phyloP scores from a whole-genome alignment of 768 basidiomycete species.

The Crassisporium funariophilum region DNA sequence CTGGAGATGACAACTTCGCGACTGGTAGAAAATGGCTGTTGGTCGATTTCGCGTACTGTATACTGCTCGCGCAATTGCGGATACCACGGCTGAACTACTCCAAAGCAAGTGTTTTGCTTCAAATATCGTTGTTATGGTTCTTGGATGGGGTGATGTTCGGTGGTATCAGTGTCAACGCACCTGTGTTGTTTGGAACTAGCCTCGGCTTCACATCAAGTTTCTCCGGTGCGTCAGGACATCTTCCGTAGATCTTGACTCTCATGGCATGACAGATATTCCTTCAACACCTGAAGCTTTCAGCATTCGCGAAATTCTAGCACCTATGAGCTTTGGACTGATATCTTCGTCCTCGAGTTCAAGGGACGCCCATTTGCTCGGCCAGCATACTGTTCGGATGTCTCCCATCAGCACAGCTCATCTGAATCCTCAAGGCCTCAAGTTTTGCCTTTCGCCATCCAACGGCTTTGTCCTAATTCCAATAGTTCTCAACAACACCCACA shows the following conservation, averaged over 20 bases:
- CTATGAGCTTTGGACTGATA: constrained; percentile 54
- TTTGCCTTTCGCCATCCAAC: constrained; percentile 63
- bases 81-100: constrained; percentile 76
- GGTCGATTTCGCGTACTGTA: constrained; percentile 64
- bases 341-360: constrained; percentile 40
- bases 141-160: constrained; percentile 74
- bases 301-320: constrained; percentile 50
- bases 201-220: constrained; percentile 24
- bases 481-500: constrained; percentile 88
- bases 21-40: constrained; percentile 73
- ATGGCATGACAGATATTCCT: constrained; percentile 30
- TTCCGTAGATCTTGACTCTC: neutral
- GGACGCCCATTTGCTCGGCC: constrained; percentile 73
- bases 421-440: constrained; percentile 74
- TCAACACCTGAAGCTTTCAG: constrained; percentile 48
- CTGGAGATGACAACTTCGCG: constrained; percentile 42
- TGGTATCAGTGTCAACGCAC: constrained; percentile 58
- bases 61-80: constrained; percentile 59
- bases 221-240: constrained; percentile 19
- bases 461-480: constrained; percentile 74
- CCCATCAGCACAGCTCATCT: constrained; percentile 92
- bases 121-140: constrained; percentile 62
- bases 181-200: constrained; percentile 23
- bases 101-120: constrained; percentile 61
- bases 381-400: constrained; percentile 90